Conservation (phyloP, 805 yeast species). For the Metschnikowia gelsemii region DNA sequence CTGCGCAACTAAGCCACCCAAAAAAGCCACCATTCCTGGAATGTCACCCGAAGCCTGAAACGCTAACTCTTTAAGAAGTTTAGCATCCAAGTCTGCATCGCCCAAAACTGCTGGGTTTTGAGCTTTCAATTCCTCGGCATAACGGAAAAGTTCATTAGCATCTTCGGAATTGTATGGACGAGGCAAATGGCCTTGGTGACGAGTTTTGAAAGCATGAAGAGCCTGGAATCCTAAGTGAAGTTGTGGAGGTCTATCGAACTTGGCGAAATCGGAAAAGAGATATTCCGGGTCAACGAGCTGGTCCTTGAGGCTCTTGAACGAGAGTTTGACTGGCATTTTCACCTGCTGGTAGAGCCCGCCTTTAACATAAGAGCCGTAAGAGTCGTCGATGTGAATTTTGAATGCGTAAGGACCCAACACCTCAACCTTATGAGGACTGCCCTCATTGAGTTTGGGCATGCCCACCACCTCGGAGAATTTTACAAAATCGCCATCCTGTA, state of each 20-base stretch:
- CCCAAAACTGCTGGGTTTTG: constrained; percentile 59
- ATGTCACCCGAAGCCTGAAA: constrained; percentile 89
- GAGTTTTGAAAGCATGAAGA: constrained; percentile 66
- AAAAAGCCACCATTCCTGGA: constrained; percentile 84
- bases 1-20: constrained; percentile 94
- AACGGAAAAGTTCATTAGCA: constrained; percentile 60
- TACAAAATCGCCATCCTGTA: constrained; percentile 89
- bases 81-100: constrained; percentile 55
- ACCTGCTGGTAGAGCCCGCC: constrained; percentile 95
- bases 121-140: constrained; percentile 57
- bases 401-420: constrained; percentile 96
- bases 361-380: constrained; percentile 62
- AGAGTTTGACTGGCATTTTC: constrained; percentile 67
- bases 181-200: constrained; percentile 68
- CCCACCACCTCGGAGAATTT: constrained; percentile 87
- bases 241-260: constrained; percentile 88
- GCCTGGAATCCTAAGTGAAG: constrained; percentile 92
- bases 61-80: constrained; percentile 68
- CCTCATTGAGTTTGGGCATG: constrained; percentile 69
- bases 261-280: constrained; percentile 84
- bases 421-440: constrained; percentile 68
- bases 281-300: constrained; percentile 80
- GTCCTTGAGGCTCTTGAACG: constrained; percentile 60
- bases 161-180: constrained; percentile 74
- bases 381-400: constrained; percentile 57